Evolutionary conservation across 129 eudicot species (phyloP).

Genomic region (Flaveria trinervia): DNA sequence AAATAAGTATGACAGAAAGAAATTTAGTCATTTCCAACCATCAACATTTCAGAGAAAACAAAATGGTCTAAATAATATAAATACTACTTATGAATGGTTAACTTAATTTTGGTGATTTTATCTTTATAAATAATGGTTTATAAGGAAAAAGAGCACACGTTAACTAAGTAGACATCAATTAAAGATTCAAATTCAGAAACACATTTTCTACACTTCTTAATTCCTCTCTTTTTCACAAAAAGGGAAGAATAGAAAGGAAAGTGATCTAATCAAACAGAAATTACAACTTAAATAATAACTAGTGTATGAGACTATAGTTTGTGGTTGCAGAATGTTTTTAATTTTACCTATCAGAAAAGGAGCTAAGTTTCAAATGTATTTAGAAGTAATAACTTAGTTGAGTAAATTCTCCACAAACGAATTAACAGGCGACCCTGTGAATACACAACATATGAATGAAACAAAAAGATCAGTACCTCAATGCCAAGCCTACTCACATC

Average conservation of each 20-base stretch:
- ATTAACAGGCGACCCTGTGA: slow-evolving; percentile 1
- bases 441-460: neutral
- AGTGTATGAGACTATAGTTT: neutral
- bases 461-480: slow-evolving; percentile 54
- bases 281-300: neutral
- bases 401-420: neutral
- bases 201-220: neutral
- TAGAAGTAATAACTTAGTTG: neutral
- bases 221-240: neutral
- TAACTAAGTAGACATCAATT: neutral
- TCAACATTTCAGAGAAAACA: neutral
- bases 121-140: neutral
- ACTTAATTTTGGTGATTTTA: neutral
- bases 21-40: neutral
- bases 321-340: neutral
- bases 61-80: neutral
- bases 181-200: neutral
- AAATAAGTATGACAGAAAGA: neutral
- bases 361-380: neutral
- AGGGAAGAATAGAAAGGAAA: neutral
- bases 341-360: neutral
- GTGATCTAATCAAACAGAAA: slow-evolving; percentile 11
- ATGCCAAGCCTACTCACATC: slow-evolving; percentile 89
- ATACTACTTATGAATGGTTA: neutral
- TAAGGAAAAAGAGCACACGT: neutral